Conservation (phyloP, 345 rosid species). For the Linum usitatissimum region DNA sequence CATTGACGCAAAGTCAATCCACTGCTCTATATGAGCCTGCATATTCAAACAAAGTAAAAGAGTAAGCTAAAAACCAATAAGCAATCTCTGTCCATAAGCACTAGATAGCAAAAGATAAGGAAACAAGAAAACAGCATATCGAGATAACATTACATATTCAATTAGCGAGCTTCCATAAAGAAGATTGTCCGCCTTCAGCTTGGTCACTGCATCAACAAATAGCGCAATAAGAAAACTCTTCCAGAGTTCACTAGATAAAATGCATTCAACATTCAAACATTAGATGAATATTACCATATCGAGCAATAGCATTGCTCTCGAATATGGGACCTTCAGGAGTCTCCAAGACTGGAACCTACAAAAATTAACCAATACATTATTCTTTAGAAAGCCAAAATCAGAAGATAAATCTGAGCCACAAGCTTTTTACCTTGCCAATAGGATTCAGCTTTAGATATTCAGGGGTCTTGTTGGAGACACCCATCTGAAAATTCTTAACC, state of each 20-base stretch:
- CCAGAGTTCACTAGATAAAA: background rate
- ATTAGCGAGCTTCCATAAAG: constrained; percentile 54
- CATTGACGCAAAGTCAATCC: constrained; percentile 75
- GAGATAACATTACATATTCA: constrained; percentile 49
- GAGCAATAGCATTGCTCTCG: constrained; percentile 96
- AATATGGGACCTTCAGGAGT: constrained; percentile 82
- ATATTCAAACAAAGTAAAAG: constrained; percentile 6
- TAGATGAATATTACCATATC: constrained; percentile 43
- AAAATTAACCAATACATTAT: background rate
- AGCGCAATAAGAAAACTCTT: background rate
- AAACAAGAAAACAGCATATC: too few relatives aligned
- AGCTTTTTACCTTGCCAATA: constrained; percentile 57
- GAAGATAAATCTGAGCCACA: background rate
- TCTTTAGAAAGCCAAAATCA: background rate
- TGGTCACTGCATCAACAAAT: background rate
- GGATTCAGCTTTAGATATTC: constrained; percentile 87
- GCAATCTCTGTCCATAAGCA: background rate
- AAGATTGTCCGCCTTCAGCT: constrained; percentile 47
- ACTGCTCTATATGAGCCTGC: constrained; percentile 82
- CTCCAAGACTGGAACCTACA: constrained; percentile 86
- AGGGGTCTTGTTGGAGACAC: constrained; percentile 69
- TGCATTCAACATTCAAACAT: background rate
- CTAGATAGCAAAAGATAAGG: background rate
- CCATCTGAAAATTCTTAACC: constrained; percentile 57
- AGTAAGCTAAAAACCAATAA: background rate